Evolutionary conservation across 2,329 filamentous ascomycete species (phyloP), one percentile per base, ranked within the genome.

Genomic region (Botrytis hyacinthi): DNA sequence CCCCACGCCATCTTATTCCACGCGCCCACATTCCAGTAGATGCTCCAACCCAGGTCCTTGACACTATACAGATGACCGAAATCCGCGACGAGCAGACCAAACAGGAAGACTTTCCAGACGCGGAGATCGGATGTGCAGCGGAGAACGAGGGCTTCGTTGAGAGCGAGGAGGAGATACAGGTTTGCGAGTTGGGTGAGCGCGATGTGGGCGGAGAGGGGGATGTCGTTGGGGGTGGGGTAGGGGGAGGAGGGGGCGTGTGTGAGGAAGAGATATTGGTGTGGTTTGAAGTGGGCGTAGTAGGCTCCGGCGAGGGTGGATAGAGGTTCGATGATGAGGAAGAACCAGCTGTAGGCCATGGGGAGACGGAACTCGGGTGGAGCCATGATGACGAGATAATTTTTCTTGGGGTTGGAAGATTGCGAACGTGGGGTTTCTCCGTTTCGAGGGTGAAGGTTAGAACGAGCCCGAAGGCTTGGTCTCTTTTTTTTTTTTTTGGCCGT

Each of bases 111-210:
- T 76, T 84, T 86, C 93, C 93, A 95, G 73, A 95, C 92, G 37
- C 85, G 84, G 48, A 91, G 79, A 82, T 94, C 90, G 68, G 84
- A 83, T 10, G 92, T 93, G 26, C 88, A 86, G 60, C 93, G 90
- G 76, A 95, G 86, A 20, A 95, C 90, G 37, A 94, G 83, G 2
- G 91, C 92, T 83, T 96, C 92, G 83, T 92, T 93, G 79, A 95
- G 82, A 72, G 91, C 89, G 81, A 95, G 93, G 73, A 93, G 87
- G 57, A 95, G 82, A 83, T 95, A 95, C 75, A 95, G 85, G 82
- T 94, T 95, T 61, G 91, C 91, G 46, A 95, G 87, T 83, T 95
- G 93, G 29, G 90, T 89, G 78, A 95, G 85, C 59, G 89, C 89
- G 74, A 94, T 88, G 16, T 88, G 87, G 1, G 91, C 92, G 59